These are phyloP conservation scores for Sonneratia alba DNA, from an alignment of 345 rosid species.

Conservation along the genomic window DNA sequence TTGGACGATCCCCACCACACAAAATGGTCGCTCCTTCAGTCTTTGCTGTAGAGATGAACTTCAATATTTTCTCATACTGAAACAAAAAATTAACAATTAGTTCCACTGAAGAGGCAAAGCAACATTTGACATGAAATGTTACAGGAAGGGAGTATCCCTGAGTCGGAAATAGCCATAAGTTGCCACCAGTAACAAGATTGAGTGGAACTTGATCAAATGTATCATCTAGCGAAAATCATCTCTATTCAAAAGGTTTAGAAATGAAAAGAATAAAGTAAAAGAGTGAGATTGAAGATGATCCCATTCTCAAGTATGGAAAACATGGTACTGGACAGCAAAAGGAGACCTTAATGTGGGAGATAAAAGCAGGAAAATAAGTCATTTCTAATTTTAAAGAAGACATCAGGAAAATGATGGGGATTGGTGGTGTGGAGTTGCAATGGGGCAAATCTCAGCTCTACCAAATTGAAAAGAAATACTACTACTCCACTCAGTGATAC, in stretches of 20 bases:
- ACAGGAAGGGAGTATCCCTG: background rate
- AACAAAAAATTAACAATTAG: background rate
- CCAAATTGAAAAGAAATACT: background rate
- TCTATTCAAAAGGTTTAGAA: background rate
- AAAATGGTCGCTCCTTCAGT: constrained; percentile 86
- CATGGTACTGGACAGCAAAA: background rate
- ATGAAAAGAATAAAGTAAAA: background rate
- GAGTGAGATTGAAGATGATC: background rate
- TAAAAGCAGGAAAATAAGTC: background rate
- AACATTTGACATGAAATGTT: background rate
- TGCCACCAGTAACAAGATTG: background rate
- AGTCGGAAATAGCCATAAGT: background rate
- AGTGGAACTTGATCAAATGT: background rate
- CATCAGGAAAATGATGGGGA: background rate
- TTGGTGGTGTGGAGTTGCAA: no score
- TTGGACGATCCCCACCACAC: constrained; percentile 72
- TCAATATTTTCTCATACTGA: constrained; percentile 69
- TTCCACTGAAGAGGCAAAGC: background rate
- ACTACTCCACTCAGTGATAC: background rate
- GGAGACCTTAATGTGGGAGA: background rate
- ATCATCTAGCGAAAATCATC: background rate
- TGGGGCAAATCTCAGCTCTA: no score
- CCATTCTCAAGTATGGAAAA: background rate
- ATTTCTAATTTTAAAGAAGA: background rate
- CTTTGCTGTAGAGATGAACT: constrained; percentile 75